Base-by-base conservation (phyloP, 176 grass and related monocot species). In the Aegilops longissima region DNA sequence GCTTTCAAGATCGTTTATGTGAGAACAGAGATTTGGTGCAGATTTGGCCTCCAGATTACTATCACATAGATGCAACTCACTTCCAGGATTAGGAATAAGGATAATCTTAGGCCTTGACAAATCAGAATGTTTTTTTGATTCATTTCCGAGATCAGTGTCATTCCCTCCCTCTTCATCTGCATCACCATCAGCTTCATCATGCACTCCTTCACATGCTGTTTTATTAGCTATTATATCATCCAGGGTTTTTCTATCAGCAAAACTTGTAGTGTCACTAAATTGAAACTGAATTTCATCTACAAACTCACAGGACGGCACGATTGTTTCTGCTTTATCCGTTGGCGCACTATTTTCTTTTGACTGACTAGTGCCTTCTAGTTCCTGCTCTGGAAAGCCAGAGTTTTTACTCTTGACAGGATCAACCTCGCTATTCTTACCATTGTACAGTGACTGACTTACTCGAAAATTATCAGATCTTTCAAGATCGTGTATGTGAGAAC, bases 211-310 rank as follows among this genome's bases (percentile, higher is more conserved):
- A 83, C 64, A 29, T 77, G 54, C 77, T 79, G 29, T 76, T 85
- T 84, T 82, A 73, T 82, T 44, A 81, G 74, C 66, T 82, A 23
- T 66, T 65, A 38, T 4, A 16, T 80, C 76, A 85, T 78, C 78
- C 76, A 61, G 54, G 18, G 61, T 87, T 30, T 91, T 88, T 89
- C 61, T 83, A 76, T 89, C 86, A n/a, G 49, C n/a, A 89, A 86
- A 91, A 87, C 77, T 85, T 80, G 91, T 92, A 61, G 47, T 77
- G 56, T 92, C 96, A 86, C 88, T 94, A 82, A 92, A 94, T 34
- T 89, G 84, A 62, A 98, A 98, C 82, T 94, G 93, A 79, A 85
- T 86, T 81, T 98, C 93, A 40, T 94, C 96, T 80, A 76, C 78
- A 66, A 77, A 84, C 71, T 91, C 86, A 84, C 88, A 88, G 59